Base-by-base conservation (phyloP, 805 yeast genomes). In the Suhomyces kilbournensis region DNA sequence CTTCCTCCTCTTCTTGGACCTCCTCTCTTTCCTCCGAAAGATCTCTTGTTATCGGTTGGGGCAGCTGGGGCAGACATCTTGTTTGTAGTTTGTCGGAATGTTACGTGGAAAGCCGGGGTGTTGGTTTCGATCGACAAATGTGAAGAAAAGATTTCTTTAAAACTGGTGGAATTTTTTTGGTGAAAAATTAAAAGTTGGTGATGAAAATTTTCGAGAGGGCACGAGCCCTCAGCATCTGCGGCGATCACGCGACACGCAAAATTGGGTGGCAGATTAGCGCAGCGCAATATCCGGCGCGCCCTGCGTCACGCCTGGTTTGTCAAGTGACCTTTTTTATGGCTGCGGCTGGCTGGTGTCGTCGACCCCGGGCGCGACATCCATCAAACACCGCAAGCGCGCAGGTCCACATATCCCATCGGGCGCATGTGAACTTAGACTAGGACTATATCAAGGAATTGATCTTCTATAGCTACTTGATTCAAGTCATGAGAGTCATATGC, bases 71-170 rank as follows among this genome's bases (percentile, higher is more conserved):
- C 79, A 60, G 83, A 78, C 83, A 53, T 52, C 40, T 54, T 60
- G 59, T 28, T 39, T 15, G 40, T 44, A 55, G 42, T 59, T 38
- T 63, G 82, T 81, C 85, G 86, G 85, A 78, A 81, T 81, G 77
- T 79, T 70, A 80, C 85, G 85, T 80, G 85, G 86, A 81, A 81
- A 81, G 78, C 84, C 85, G 85, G 83, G 82, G 79, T 65, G 81
- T 72, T 81, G 86, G 84, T 75, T 80, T 81, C 86, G 70, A 79
- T 81, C 86, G 85, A 81, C 77, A 67, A 64, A 47, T 49, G 20
- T 38, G 42, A 40, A 30, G 52, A 35, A 44, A 26, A 34, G 32
- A 20, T 22, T 38, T 9, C 22, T 38, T 38, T 38, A 17, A 44
- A 32, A 20, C 32, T 38, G 42, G 42, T 38, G 9, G 10, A 19